Evolutionary conservation across 108 stramenopile genomes (phyloP).

Genomic region (Nannochloropsis gaditana): DNA sequence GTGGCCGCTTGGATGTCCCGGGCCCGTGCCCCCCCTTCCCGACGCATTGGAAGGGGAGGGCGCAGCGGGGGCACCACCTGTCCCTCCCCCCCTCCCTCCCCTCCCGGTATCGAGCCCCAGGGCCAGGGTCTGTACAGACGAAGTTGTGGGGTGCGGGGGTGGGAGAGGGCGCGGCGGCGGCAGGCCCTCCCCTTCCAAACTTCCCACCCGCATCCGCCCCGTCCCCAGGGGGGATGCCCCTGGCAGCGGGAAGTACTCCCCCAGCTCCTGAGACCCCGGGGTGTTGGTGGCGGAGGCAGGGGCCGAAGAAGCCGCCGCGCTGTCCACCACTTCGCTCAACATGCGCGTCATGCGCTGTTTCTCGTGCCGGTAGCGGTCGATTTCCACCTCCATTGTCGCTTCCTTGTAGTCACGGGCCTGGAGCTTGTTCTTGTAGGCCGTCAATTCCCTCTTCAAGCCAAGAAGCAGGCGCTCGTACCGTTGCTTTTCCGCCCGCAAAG

Average conservation of each 20-base stretch:
- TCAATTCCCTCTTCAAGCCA: background rate
- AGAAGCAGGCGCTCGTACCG: background rate
- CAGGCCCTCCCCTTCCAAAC: background rate
- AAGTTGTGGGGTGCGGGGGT: background rate
- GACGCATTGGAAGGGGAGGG: background rate
- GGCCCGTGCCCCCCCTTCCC: too few species aligned
- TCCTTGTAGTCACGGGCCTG: background rate
- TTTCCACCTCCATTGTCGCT: background rate
- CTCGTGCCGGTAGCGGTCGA: slow-evolving; percentile 3
- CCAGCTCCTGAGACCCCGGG: background rate
- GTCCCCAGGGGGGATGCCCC: background rate
- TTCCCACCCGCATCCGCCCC: background rate
- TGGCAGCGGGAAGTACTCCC: background rate
- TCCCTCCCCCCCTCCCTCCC: slow-evolving; percentile 1
- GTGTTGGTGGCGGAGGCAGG: background rate
- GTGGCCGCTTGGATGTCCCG: too few species aligned
- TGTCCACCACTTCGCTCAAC: slow-evolving; percentile 1
- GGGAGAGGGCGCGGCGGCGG: background rate
- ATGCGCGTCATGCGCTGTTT: background rate
- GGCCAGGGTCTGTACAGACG: background rate
- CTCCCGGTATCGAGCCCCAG: background rate
- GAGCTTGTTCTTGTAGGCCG: background rate
- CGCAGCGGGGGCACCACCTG: background rate
- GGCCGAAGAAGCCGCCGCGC: background rate
- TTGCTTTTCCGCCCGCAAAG: slow-evolving; percentile 11